A percentile compares a stretch with the other conserved stretches of the same genome.
Evolutionary conservation across 129 eudicot species (phyloP).

Genomic region (Flaveria linearis): DNA sequence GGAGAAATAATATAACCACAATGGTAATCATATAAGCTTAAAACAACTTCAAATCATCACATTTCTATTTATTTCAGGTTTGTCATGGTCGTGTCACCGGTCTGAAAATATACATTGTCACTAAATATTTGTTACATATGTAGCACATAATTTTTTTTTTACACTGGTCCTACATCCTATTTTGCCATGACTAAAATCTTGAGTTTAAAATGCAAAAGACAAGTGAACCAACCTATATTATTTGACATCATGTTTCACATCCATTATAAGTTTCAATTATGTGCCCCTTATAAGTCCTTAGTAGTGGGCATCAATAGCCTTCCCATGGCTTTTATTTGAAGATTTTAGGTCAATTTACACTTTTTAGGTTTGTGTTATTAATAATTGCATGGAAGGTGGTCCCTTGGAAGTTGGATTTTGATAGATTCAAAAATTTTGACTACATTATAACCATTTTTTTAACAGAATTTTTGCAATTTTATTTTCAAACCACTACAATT

Average conservation of each 20-base stretch:
- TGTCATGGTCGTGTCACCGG: no score
- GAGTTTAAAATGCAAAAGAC: not conserved
- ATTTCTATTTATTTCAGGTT: no score
- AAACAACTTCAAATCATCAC: no score
- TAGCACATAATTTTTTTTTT: no score
- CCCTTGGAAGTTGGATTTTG: slow-evolving; percentile 21
- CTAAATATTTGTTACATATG: no score
- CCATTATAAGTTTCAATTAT: not conserved
- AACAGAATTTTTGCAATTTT: not conserved
- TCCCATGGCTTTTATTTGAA: not conserved
- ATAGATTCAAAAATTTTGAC: slow-evolving; percentile 7
- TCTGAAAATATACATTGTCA: no score
- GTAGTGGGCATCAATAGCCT: not conserved
- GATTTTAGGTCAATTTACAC: slow-evolving; percentile 5
- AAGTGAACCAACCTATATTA: not conserved
- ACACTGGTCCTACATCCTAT: not conserved
- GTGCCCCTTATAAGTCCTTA: not conserved
- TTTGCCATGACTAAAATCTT: not conserved
- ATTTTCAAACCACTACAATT: not conserved
- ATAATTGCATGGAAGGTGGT: slow-evolving; percentile 14
- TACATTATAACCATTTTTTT: not conserved
- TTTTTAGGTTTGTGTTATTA: not conserved
- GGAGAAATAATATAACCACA: no score
- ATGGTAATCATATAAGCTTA: no score
- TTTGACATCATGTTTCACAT: slow-evolving; percentile 11